Percentiles rank a stretch among this genome's conserved stretches.
Evolutionary conservation across 495 filamentous ascomycete genomes (phyloP).

Genomic region (Cercophora sp.): DNA sequence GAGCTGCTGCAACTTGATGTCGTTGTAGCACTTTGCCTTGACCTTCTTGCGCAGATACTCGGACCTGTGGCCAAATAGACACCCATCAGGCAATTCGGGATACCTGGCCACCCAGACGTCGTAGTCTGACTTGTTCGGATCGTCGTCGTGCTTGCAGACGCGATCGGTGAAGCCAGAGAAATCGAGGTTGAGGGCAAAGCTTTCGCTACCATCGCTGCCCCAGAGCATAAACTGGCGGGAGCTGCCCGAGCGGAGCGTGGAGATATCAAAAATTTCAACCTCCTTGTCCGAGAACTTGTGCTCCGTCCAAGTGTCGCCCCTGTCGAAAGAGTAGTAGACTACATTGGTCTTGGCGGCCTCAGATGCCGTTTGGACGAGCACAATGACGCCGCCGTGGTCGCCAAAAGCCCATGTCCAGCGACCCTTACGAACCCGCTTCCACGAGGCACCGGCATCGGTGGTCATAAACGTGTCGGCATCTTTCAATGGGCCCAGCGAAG

Average conservation of each 20-base stretch:
- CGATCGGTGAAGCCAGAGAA: conserved; percentile 71
- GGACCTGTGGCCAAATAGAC: conserved; percentile 86
- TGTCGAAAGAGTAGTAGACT: conserved; percentile 73
- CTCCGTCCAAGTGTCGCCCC: conserved; percentile 69
- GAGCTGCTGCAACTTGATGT: conserved; percentile 59
- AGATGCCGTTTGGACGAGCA: conserved; percentile 59
- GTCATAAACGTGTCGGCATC: conserved; percentile 85
- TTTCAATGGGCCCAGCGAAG: conserved; percentile 53
- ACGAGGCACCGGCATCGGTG: conserved; percentile 79
- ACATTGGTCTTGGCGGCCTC: conserved; percentile 52
- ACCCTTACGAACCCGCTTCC: conserved; percentile 80
- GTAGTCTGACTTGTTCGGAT: conserved; percentile 63
- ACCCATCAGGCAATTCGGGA: conserved; percentile 67
- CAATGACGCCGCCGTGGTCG: conserved; percentile 87
- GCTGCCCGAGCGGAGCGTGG: conserved; percentile 82
- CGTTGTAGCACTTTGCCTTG: conserved; percentile 72
- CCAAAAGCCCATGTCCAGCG: conserved; percentile 89
- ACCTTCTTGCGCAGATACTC: conserved; percentile 86
- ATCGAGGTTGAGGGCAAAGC: conserved; percentile 77
- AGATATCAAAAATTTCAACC: conserved; percentile 68
- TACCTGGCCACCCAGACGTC: conserved; percentile 80
- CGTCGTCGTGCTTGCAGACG: conserved; percentile 61
- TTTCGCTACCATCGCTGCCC: conserved; percentile 55
- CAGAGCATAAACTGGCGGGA: conserved; percentile 89
- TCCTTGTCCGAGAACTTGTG: conserved; percentile 69